Percentiles rank a stretch among this genome's conserved stretches.
phyloP scores from a whole-genome alignment of 2,329 filamentous ascomycete species.

The Elsinoe fawcettii region DNA sequence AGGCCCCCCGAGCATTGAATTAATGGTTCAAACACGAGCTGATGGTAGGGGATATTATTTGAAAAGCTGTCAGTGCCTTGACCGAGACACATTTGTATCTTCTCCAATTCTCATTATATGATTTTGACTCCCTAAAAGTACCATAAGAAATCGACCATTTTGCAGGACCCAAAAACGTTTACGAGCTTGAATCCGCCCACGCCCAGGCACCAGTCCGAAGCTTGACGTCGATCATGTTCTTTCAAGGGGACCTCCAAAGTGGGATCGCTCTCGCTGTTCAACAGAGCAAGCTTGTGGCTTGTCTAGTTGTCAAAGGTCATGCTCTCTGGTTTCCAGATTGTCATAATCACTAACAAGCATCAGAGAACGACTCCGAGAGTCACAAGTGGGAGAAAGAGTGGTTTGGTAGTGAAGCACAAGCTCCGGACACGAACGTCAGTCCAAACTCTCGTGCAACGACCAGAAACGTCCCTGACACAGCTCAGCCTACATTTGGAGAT shows the following conservation, averaged over 20 bases:
- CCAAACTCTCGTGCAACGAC: not conserved
- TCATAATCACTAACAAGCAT: not conserved
- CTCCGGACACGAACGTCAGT: not conserved
- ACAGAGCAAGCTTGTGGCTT: constrained; percentile 69
- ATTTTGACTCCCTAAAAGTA: not conserved
- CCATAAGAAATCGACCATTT: not conserved
- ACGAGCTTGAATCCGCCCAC: not conserved
- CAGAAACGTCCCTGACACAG: not conserved
- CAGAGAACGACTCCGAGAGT: constrained; percentile 65
- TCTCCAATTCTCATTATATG: too few species aligned
- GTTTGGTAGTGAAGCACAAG: constrained; percentile 19
- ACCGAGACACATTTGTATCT: not conserved
- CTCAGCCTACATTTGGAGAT: constrained; percentile 20
- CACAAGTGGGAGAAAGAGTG: constrained; percentile 34
- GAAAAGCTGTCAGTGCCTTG: not conserved
- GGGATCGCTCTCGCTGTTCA: constrained; percentile 70
- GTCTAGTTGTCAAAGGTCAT: constrained; percentile 60
- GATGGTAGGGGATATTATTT: not conserved
- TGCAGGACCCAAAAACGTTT: not conserved
- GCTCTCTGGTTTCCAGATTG: constrained; percentile 35
- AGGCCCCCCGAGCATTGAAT: not conserved
- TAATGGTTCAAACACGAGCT: constrained; percentile 6
- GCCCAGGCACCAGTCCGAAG: not conserved
- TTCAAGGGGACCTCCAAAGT: constrained; percentile 68
- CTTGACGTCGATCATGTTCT: constrained; percentile 58